Evolutionary conservation across 2,329 filamentous ascomycete species (phyloP), one percentile per base, ranked within the genome.

Genomic region (Epicoccum sorghinum): DNA sequence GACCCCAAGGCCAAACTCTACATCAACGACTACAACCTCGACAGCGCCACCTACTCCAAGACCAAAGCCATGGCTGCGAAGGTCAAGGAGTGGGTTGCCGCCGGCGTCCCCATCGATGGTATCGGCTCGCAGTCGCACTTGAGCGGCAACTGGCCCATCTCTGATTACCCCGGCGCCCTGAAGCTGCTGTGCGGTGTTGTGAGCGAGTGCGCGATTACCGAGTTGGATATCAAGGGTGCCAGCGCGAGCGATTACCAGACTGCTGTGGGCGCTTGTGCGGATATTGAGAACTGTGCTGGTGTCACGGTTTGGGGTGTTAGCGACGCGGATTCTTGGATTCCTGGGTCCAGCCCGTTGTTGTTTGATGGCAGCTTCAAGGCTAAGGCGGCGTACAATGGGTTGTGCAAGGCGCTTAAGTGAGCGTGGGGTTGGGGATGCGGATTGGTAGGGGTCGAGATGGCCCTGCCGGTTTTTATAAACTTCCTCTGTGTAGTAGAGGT

Each of bases 1-100:
- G 89, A 91, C 70, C 86, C 88, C 2, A 65, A 74, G 51, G 87
- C 86, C 3, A 88, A 87, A 75, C 79, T 91, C 35, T 92, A 89
- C 78, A 89, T 91, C 76, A 92, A 91, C 74, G 88, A 91, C 67
- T 81, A 79, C 70, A 81, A 80, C 77, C 81, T 89, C 47, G 87
- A 89, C 75, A 78, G 73, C 38, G 80, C 86, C 14, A 80, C 64
- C 60, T 81, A 82, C 64, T 77, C 81, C 59, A 91, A 91, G 78
- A 79, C 79, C 4, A 76, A 72, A 13, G 79, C 75, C 41, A 83
- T 88, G 78, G 78, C 82, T 4, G 70, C 68, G 32, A 77, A 86
- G 65, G 87, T 91, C 61, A 82, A 83, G 66, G 82, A 85, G 67
- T 89, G 86, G 86, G 65, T 85, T 44, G 80, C 79, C 0, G 80